Base-by-base conservation (phyloP, 768 basidiomycete genomes). In the Collybiopsis confluens region DNA sequence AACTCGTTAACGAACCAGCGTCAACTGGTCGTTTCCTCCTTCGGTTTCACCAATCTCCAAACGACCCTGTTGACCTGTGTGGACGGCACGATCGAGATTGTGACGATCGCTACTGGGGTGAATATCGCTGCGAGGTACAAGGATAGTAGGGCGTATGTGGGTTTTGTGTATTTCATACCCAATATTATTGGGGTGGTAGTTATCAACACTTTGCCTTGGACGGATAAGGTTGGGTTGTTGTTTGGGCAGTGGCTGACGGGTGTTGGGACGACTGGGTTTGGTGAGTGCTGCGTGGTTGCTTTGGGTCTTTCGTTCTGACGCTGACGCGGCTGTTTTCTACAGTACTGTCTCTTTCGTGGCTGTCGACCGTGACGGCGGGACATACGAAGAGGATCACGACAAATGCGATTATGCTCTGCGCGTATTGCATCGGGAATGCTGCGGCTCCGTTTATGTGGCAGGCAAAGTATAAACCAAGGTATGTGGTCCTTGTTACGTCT, bases 371-470 rank as follows among this genome's bases (percentile, higher is more conserved):
- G 4, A 88, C 85, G 0, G 79, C 85, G 0, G 87, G 85, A 1
- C 87, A 88, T 60, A 89, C 87, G 28, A 88, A 88, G 67, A 74
- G 77, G 56, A 75, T 90, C 0, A 85, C 88, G 20, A 67, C 71
- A 6, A 90, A 90, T 61, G 86, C 89, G 0, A 81, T 91, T 57
- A 78, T 90, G 76, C 73, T 91, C 10, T 78, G 77, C 40, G 84
- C 86, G 1, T 91, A 90, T 61, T 78, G 76, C 55, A 68, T 78
- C 23, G 82, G 79, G 7, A 89, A 90, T 54, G 71, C 86, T 2
- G 79, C 78, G 0, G 49, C 23, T 18, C 87, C 88, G 0, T 85
- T 88, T 61, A 87, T 90, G 85, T 90, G 88, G 88, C 79, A 83
- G 62, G 71, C 71, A 0, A 70, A 79, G 64, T 89, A 86, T 61